Evolutionary conservation across 768 basidiomycete genomes (phyloP), one percentile per base, ranked within the genome.

Genomic region (Trametes villosa): DNA sequence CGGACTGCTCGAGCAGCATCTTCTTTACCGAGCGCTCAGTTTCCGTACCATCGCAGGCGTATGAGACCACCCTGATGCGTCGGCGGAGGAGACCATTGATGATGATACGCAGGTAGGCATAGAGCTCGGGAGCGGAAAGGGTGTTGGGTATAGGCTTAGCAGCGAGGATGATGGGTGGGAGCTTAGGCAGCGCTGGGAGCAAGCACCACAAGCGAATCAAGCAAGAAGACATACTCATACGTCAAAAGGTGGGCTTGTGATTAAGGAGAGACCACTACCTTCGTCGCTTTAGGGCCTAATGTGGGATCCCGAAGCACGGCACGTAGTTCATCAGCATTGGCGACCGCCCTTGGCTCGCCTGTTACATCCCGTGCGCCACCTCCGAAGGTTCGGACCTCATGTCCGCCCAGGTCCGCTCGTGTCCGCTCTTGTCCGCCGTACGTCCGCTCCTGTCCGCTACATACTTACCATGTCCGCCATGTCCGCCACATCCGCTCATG

Each of bases 131-230:
- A 0, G 74, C 74, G 1, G 57, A 55, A 6, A 71, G 47, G 1
- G 41, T 59, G 15, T 68, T 57, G 0, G 70, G 47, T 31, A 78
- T 76, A 2, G 77, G 60, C 9, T 73, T 44, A 0, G 74, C 74
- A n/a, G 75, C 73, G 3, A 78, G 59, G 12, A 79, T 69, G n/a
- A 78, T 69, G 0, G 77, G 72, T 0, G 74, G 64, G 1, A 78
- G 61, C 29, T 74, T 72, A 0, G 76, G 72, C 0, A 72, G 30
- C 8, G 72, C 74, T 9, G 77, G 61, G 11, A 65, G 65, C 6
- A 76, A 30, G 24, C 55, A 63, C 72, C 72, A 79, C 2, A 79
- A 42, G 1, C 72, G 72, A 15, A 79, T 13, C 75, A 78, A n/a
- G 15, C 18, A 17, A 30, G 36, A 17, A 24, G 9, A 49, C 0